Conservation (phyloP, 805 yeast species). For the Brettanomyces custersianus region DNA sequence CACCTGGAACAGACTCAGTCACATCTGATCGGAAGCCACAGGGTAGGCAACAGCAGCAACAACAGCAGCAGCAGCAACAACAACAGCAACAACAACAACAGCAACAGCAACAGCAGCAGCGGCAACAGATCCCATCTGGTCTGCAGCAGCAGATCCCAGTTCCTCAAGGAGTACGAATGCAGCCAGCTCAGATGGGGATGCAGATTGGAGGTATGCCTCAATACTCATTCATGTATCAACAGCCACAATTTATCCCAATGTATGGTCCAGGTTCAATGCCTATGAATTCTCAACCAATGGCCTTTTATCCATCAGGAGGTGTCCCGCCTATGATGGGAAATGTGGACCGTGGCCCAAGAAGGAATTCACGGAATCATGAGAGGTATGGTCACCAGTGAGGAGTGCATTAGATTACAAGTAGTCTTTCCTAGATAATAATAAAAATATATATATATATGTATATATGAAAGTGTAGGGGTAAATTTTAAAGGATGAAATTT, state of each 20-base stretch:
- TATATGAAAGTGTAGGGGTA: too few species aligned
- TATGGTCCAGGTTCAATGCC: slow-evolving; percentile 7
- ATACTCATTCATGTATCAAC: slow-evolving; percentile 2
- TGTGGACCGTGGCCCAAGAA: slow-evolving; percentile 2
- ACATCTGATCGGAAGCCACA: neutral
- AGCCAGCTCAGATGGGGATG: slow-evolving; percentile 3
- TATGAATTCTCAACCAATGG: slow-evolving; percentile 3
- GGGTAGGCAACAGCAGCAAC: neutral
- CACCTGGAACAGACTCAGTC: neutral
- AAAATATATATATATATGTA: too few species aligned
- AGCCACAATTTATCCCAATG: slow-evolving; percentile 5
- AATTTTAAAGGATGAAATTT: neutral
- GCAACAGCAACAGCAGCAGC: slow-evolving; percentile 1
- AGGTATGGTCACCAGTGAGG: slow-evolving; percentile 1
- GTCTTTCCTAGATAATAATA: too few species aligned
- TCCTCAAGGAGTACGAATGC: slow-evolving; percentile 1
- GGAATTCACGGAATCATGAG: slow-evolving; percentile 1
- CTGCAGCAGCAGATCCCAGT: neutral
- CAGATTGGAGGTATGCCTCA: slow-evolving; percentile 4
- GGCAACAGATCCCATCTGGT: neutral
- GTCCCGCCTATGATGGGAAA: slow-evolving; percentile 5
- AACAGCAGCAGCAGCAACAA: slow-evolving; percentile 1
- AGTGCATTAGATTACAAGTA: neutral
- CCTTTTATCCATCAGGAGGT: slow-evolving; percentile 1
- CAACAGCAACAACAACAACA: slow-evolving; percentile 5